Conservation (phyloP, 768 basidiomycete species). For the Suillus subluteus region DNA sequence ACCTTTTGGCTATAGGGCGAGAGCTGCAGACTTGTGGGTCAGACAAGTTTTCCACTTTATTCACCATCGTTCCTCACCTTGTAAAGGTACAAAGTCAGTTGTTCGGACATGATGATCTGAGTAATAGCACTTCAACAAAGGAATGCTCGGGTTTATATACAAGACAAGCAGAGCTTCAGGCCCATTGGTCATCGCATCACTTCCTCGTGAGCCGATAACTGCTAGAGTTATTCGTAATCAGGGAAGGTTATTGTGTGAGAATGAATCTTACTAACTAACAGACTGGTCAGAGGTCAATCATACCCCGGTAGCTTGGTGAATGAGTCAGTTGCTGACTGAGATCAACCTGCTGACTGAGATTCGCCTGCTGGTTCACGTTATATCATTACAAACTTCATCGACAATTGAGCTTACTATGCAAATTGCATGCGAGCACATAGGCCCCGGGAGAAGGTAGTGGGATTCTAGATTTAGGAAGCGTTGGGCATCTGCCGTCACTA, state of each 20-base stretch:
- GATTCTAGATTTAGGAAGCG: background rate
- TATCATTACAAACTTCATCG: background rate
- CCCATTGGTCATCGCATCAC: background rate
- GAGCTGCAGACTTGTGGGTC: slow-evolving; percentile 34
- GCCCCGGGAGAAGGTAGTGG: background rate
- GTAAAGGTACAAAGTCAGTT: slow-evolving; percentile 45
- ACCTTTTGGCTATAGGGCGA: slow-evolving; percentile 62
- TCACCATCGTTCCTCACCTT: slow-evolving; percentile 37
- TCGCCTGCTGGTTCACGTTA: background rate
- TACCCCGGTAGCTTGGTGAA: background rate
- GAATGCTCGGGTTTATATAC: background rate
- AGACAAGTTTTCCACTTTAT: slow-evolving; percentile 2
- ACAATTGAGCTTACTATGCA: background rate
- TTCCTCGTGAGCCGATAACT: background rate
- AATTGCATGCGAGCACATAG: background rate
- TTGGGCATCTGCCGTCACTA: no score
- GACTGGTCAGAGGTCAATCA: background rate
- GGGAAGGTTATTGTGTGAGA: background rate
- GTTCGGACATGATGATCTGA: slow-evolving; percentile 23
- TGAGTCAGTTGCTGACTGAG: slow-evolving; percentile 4
- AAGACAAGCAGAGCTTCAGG: background rate
- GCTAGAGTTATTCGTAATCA: background rate
- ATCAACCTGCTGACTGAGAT: background rate
- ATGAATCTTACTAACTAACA: background rate
- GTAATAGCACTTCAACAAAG: background rate